Conservation (phyloP, 2,329 filamentous ascomycete species). For the Fusarium vanettenii region DNA sequence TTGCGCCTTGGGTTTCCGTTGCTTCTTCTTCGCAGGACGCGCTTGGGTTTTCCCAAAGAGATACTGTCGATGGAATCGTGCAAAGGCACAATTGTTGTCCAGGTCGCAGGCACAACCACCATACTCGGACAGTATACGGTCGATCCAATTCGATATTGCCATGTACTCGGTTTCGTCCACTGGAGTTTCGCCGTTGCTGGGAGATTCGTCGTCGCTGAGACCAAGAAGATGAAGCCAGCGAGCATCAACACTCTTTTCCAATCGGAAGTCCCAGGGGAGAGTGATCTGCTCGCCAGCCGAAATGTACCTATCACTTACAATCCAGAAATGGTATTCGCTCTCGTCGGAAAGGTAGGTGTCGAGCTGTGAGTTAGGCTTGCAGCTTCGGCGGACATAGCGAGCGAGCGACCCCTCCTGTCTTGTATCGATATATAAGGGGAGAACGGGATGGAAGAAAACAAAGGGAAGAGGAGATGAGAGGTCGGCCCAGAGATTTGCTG, state of each 20-base stretch:
- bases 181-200: conserved; percentile 62
- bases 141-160: conserved; percentile 72
- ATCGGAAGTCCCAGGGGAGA: conserved; percentile 75
- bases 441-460: conserved; percentile 86
- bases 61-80: conserved; percentile 71
- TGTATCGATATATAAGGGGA: conserved; percentile 94
- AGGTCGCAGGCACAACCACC: conserved; percentile 82
- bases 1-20: conserved; percentile 65
- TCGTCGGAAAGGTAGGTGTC: conserved; percentile 85
- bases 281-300: conserved; percentile 71
- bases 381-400: conserved; percentile 92
- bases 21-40: conserved; percentile 61
- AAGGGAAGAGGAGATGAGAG: conserved; percentile 75
- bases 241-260: conserved; percentile 64
- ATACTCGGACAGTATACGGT: conserved; percentile 78
- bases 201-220: conserved; percentile 68
- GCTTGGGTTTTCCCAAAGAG: conserved; percentile 57
- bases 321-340: conserved; percentile 91
- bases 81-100: conserved; percentile 71
- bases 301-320: conserved; percentile 85
- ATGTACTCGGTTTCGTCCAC: conserved; percentile 71
- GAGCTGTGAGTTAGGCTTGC: conserved; percentile 87
- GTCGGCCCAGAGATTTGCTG: conserved; percentile 75
- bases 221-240: conserved; percentile 71
- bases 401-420: conserved; percentile 86